Evolutionary conservation across 2,329 filamentous ascomycete species (phyloP).

Genomic region (Parascedosporium putredinis): DNA sequence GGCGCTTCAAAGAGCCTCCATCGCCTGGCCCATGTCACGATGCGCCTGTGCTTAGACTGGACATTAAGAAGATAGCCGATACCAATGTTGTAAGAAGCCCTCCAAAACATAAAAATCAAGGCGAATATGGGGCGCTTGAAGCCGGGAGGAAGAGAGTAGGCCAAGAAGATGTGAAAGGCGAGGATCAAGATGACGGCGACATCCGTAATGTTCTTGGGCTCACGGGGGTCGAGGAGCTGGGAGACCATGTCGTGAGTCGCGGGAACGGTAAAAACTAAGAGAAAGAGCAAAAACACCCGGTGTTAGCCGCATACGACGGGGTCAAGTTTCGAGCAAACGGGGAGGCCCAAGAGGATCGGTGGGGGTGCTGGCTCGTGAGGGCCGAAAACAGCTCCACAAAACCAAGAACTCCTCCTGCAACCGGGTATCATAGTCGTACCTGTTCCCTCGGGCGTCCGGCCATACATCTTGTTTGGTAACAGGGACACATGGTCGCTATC

Average conservation of each 20-base stretch:
- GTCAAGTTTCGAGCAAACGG: no score
- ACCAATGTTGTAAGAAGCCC: constrained; percentile 83
- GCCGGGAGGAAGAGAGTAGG: constrained; percentile 60
- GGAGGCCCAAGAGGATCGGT: background rate
- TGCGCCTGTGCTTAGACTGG: constrained; percentile 79
- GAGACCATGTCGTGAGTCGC: constrained; percentile 99
- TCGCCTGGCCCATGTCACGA: constrained; percentile 81
- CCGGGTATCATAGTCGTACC: constrained; percentile 52
- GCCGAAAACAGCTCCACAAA: no score
- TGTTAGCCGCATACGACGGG: no score
- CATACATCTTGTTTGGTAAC: constrained; percentile 65
- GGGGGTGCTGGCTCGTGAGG: background rate
- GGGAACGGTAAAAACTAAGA: constrained; percentile 82
- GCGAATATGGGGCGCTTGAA: constrained; percentile 72
- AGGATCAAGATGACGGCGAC: constrained; percentile 69
- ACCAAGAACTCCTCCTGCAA: no score
- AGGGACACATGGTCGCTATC: constrained; percentile 42
- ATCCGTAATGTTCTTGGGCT: constrained; percentile 93
- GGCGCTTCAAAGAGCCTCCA: constrained; percentile 81
- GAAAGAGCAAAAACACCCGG: no score
- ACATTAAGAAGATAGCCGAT: constrained; percentile 82
- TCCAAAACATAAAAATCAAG: constrained; percentile 81
- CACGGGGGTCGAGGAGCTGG: constrained; percentile 83
- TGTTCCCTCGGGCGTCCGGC: constrained; percentile 80
- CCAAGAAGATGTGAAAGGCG: constrained; percentile 59